Base-by-base conservation (phyloP, 352 stramenopile species). In the Globisporangium cystogenes region DNA sequence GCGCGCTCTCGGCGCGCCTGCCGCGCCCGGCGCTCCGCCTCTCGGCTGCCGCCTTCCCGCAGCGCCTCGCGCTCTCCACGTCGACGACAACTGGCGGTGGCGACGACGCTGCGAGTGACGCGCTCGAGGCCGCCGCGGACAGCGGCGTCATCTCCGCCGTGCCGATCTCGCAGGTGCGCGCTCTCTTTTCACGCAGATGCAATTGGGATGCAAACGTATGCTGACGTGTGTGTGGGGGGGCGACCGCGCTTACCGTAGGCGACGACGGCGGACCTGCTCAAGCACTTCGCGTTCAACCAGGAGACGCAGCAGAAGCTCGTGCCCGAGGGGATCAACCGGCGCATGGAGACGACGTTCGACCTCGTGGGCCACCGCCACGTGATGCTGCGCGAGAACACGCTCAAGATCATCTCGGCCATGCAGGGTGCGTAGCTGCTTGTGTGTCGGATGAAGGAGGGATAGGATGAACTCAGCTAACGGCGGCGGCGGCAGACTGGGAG, bases 351-450 rank as follows among this genome's bases (percentile, higher is more conserved):
- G 33, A 86, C 76, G 23, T 95, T 95, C 56, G 84, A 93, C 44
- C 78, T 95, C 29, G 62, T 92, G 39, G 82, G 82, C 48, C 81
- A 92, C 58, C 70, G 80, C 53, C 84, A 95, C 66, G 72, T 92
- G 37, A 90, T 95, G 84, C 67, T 95, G 57, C 81, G 84, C 44
- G 78, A 95, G 56, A 78, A 67, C 33, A 87, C 78, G 50, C 64
- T 87, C 50, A 54, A 87, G 60, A 85, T 95, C 50, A 77, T 95
- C 41, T 76, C 65, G 31, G 45, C 59, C 39, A 89, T 95, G 74
- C 72, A 90, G 55, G 58, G 80, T 90, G 39, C 55, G 63, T 60
- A 2, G 1, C 27, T 36, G 11, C n/a, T n/a, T n/a, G n/a, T n/a
- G n/a, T n/a, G n/a, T n/a, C n/a, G n/a, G n/a, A n/a, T n/a, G n/a